Percentiles rank a stretch among this genome's conserved stretches.
These are phyloP conservation scores for Naganishia onofrii DNA, from an alignment of 768 basidiomycete genomes.

Conservation along the genomic window DNA sequence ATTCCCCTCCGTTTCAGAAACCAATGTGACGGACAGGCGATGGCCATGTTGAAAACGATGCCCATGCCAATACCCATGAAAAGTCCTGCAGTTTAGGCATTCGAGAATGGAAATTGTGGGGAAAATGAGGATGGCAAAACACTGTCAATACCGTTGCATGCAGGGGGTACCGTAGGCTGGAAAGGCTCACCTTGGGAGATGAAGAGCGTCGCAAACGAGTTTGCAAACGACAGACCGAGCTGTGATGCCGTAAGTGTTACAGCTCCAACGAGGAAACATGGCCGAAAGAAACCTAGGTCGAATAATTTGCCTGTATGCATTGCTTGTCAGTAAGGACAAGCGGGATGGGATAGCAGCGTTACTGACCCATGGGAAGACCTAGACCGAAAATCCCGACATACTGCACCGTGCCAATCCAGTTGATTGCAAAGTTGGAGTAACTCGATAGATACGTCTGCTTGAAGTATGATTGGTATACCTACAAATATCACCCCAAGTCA, in stretches of 20 bases:
- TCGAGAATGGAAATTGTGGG: not conserved
- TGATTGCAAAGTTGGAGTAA: constrained; percentile 44
- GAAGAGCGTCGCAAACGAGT: constrained; percentile 39
- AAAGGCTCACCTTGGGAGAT: constrained; percentile 41
- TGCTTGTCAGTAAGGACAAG: constrained; percentile 23
- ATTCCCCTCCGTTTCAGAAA: constrained; percentile 55
- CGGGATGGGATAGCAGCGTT: not conserved
- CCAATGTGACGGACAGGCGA: constrained; percentile 57
- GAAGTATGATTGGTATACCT: constrained; percentile 52
- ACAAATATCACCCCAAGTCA: not conserved
- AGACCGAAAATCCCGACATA: constrained; percentile 49
- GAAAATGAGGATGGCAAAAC: not conserved
- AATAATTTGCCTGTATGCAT: constrained; percentile 48
- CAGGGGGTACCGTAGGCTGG: too few relatives aligned
- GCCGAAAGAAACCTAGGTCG: constrained; percentile 50
- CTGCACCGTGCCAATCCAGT: constrained; percentile 53
- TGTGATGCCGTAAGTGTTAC: constrained; percentile 40
- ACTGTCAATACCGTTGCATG: not conserved
- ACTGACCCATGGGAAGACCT: constrained; percentile 31
- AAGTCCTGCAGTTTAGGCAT: not conserved
- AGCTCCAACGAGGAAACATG: constrained; percentile 33
- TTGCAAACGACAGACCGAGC: constrained; percentile 41
- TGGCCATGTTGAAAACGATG: constrained; percentile 58
- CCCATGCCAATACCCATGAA: constrained; percentile 57
- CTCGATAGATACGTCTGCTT: constrained; percentile 28